A percentile compares a stretch with the other conserved stretches of the same genome.
phyloP scores from a whole-genome alignment of 441 rosid genomes.

The Pelargonium fulgidum region DNA sequence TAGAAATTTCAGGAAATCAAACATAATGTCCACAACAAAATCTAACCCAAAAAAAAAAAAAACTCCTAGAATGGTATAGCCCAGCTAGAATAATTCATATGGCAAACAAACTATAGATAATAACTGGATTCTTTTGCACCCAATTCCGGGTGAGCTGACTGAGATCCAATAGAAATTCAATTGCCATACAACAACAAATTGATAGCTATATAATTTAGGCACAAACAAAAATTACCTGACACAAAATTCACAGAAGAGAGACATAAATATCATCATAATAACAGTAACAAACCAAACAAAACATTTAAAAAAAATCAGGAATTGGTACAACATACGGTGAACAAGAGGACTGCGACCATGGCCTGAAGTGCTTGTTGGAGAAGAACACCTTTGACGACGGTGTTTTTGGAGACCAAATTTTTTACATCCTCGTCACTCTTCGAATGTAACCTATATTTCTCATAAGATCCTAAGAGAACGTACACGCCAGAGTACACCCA shows the following conservation, averaged over 20 bases:
- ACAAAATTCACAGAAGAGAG: not conserved
- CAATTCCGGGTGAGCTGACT: not conserved
- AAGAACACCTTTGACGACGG: conserved; percentile 72
- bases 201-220: not conserved
- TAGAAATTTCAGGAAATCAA: not conserved
- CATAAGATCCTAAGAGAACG: conserved; percentile 40
- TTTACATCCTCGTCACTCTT: conserved; percentile 68
- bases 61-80: not conserved
- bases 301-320: not conserved
- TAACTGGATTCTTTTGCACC: not conserved
- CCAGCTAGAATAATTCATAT: not conserved
- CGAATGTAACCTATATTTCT: conserved; percentile 64
- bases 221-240: not conserved
- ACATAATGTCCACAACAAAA: not conserved
- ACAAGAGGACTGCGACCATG: conserved; percentile 63
- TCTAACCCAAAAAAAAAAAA: too few species aligned
- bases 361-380: conserved; percentile 75
- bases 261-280: not conserved
- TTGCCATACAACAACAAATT: not conserved
- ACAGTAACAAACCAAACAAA: too few species aligned
- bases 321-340: conserved; percentile 32
- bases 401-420: conserved; percentile 61
- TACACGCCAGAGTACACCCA: conserved; percentile 86
- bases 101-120: not conserved
- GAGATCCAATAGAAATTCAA: not conserved